Conservation (phyloP, 441 rosid species). For the Gossypium gossypioides region DNA sequence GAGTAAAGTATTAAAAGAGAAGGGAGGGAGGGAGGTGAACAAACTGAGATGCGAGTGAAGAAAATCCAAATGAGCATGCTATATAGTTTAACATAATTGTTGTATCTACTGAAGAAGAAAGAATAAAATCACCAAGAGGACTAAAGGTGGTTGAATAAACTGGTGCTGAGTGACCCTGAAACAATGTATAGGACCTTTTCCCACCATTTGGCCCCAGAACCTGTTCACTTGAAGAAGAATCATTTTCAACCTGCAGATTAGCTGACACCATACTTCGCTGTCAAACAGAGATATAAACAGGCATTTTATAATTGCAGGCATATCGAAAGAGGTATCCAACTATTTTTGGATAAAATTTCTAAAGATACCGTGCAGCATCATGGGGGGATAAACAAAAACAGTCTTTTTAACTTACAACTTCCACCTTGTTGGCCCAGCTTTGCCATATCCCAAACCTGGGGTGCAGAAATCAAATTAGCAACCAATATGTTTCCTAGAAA, state of each 20-base stretch:
- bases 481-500: neutral
- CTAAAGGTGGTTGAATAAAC: slow-evolving; percentile 81
- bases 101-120: slow-evolving; percentile 87
- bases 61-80: neutral
- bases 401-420: slow-evolving; percentile 35
- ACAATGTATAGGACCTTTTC: slow-evolving; percentile 58
- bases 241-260: slow-evolving; percentile 65
- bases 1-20: neutral
- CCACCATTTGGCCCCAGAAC: slow-evolving; percentile 36
- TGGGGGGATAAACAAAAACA: neutral
- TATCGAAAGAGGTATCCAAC: neutral
- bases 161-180: slow-evolving; percentile 91
- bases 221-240: slow-evolving; percentile 41
- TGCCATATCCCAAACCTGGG: slow-evolving; percentile 95
- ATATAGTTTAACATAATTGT: slow-evolving; percentile 39
- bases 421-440: slow-evolving; percentile 69
- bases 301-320: neutral
- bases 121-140: slow-evolving; percentile 81
- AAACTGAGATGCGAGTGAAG: slow-evolving; percentile 5
- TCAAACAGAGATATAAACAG: neutral
- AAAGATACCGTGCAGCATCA: neutral
- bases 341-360: neutral
- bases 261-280: slow-evolving; percentile 34
- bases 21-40: neutral
- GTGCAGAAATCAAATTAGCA: slow-evolving; percentile 24